Evolutionary conservation across 192 early-diverging fungal species (phyloP), one percentile per base, ranked within the genome.

Genomic region (Coemansia sp.): DNA sequence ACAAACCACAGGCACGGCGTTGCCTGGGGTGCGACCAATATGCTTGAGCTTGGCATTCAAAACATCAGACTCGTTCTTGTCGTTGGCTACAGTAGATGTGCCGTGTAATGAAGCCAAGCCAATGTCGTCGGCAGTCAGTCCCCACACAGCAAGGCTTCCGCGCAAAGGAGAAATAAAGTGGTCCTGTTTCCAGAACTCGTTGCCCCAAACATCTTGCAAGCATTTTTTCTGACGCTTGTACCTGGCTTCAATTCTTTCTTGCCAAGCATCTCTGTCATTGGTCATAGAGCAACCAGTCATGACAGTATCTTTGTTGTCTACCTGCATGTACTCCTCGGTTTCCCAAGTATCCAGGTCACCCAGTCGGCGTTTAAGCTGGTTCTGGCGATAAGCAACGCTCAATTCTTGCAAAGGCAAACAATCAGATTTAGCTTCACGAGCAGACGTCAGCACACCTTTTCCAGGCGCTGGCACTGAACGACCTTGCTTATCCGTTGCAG

Each of bases 51-150:
- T 94, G 64, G 90, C 83, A 85, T 95, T 92, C 52, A 93, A 60
- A 1, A 92, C 92, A 12, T 89, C 87, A 7, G 94, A 97, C 74
- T 96, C 93, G 83, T 96, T 97, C 86, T 92, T 90, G 77, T 97
- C 95, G 74, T 97, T 97, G 48, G 93, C 93, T 79, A 90, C 89
- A 61, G 95, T 97, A 29, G 90, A 89, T 22, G 95, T 97, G 56
- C 95, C 95, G 83, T 97, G 95, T 92, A 97, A 97, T 18, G 94
- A 97, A 4, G 92, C 87, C 36, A 93, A 88, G 58, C 90, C 87
- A 72, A 95, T 90, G 76, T 95, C 94, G 75, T 95, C 90, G 50
- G 93, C 85, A 33, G 87, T 92, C 61, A 95, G 77, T 48, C 94
- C 94, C 71, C 86, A 95, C 16, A 88, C 87, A 40, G 93, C 92